Evolutionary conservation across 139 green algal genomes (phyloP).

Genomic region (Volvox reticuliferus): DNA sequence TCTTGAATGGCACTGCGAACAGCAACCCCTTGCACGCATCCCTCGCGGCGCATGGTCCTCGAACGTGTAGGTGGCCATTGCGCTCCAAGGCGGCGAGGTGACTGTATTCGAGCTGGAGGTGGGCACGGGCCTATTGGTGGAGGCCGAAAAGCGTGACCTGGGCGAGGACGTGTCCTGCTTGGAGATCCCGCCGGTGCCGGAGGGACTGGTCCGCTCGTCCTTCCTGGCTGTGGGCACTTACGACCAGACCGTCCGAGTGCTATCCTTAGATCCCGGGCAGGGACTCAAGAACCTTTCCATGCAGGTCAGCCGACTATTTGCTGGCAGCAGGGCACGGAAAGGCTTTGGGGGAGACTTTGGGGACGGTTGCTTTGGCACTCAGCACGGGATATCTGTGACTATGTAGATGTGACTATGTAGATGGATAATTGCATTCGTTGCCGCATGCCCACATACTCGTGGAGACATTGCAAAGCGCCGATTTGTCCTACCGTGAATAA

Average conservation of each 20-base stretch:
- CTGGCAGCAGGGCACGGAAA: too few species aligned
- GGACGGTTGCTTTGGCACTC: too few species aligned
- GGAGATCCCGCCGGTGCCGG: conserved; percentile 75
- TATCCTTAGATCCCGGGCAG: conserved; percentile 92
- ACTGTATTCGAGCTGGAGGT: conserved; percentile 97
- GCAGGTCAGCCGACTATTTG: conserved; percentile 55
- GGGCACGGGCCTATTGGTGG: conserved; percentile 86
- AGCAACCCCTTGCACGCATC: too few species aligned
- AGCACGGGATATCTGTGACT: too few species aligned
- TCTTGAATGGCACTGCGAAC: too few species aligned
- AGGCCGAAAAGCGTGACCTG: conserved; percentile 95
- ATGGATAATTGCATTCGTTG: too few species aligned
- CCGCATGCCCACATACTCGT: too few species aligned
- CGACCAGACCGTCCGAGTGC: conserved; percentile 90
- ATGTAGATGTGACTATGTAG: too few species aligned
- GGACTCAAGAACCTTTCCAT: conserved; percentile 76
- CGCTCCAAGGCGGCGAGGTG: conserved; percentile 92
- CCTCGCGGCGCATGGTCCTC: too few species aligned
- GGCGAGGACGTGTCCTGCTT: conserved; percentile 90
- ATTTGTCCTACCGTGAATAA: too few species aligned
- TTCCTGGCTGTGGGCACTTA: conserved; percentile 93
- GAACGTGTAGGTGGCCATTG: conserved; percentile 74
- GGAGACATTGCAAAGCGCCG: too few species aligned
- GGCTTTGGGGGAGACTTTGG: too few species aligned
- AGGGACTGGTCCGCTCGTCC: conserved; percentile 67